Conservation (phyloP, 306 rosid species). For the Alnus rubra region DNA sequence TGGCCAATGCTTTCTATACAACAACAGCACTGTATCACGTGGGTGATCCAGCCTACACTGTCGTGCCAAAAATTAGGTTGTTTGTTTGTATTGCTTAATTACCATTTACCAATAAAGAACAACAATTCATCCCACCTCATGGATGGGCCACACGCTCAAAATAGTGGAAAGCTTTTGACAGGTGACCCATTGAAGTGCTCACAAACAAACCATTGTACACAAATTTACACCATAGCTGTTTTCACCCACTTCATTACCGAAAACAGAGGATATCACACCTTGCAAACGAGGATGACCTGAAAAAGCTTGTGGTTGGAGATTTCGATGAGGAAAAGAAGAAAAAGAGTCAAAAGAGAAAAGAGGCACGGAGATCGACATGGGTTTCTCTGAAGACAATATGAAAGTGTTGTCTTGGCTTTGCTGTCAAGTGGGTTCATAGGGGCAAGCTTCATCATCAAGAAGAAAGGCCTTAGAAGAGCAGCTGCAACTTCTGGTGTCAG, state of each 20-base stretch:
- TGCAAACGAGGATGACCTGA: constrained; percentile 38
- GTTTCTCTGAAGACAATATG: constrained; percentile 54
- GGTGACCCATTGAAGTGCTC: too few species aligned
- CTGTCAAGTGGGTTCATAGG: constrained; percentile 80
- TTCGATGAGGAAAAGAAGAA: constrained; percentile 51
- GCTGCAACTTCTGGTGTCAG: constrained; percentile 73
- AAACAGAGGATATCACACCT: constrained; percentile 19
- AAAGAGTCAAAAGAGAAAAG: constrained; percentile 20
- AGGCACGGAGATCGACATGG: constrained; percentile 43
- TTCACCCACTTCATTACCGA: constrained; percentile 1
- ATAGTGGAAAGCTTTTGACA: too few species aligned
- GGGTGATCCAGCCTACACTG: background rate
- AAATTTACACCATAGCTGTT: constrained; percentile 22
- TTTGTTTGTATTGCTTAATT: background rate
- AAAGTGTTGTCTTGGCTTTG: constrained; percentile 67
- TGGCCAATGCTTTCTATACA: background rate
- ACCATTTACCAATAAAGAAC: background rate
- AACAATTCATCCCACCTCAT: background rate
- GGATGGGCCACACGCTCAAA: too few species aligned
- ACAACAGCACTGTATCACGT: background rate
- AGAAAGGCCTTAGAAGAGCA: constrained; percentile 80
- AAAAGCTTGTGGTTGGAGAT: constrained; percentile 32
- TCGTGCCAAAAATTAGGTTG: background rate
- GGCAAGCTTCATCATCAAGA: constrained; percentile 85
- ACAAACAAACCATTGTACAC: background rate